These are phyloP conservation scores for Lycium barbarum DNA, from an alignment of 257 asterid genomes.

Conservation along the genomic window DNA sequence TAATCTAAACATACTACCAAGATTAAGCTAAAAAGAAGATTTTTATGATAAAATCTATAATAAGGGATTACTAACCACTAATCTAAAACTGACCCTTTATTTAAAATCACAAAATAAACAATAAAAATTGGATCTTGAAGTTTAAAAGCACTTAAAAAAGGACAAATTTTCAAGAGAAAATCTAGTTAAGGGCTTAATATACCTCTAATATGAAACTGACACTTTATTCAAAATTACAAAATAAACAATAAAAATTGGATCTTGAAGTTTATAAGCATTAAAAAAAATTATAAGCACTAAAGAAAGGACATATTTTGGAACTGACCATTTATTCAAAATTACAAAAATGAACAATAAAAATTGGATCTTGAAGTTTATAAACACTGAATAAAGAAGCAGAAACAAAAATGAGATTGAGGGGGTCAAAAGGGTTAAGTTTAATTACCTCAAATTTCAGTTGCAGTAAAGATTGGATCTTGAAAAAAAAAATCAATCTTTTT, in stretches of 20 bases:
- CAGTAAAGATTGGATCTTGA: conserved; percentile 26
- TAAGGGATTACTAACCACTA: conserved; percentile 43
- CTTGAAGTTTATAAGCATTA: conserved; percentile 38
- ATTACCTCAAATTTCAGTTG: conserved; percentile 2
- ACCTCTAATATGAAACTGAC: conserved; percentile 42
- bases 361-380: conserved; percentile 48
- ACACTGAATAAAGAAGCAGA: background rate
- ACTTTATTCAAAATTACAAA: conserved; percentile 33
- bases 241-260: conserved; percentile 38
- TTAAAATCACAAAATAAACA: conserved; percentile 29
- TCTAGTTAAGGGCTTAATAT: conserved; percentile 34
- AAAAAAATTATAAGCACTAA: background rate
- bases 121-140: conserved; percentile 49
- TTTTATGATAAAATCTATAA: conserved; percentile 34
- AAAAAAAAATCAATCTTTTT: background rate
- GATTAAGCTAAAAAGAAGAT: conserved; percentile 33
- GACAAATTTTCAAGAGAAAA: background rate
- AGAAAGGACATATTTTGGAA: conserved; percentile 38
- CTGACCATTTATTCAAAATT: conserved; percentile 31
- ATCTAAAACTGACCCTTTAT: conserved; percentile 37
- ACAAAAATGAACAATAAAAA: conserved; percentile 30
- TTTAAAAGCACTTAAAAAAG: background rate
- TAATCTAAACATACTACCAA: background rate
- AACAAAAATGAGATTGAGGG: background rate
- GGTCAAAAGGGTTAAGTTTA: background rate